Conservation (phyloP, 2,329 filamentous ascomycete genomes). For the Neoscytalidium dimidiatum region DNA sequence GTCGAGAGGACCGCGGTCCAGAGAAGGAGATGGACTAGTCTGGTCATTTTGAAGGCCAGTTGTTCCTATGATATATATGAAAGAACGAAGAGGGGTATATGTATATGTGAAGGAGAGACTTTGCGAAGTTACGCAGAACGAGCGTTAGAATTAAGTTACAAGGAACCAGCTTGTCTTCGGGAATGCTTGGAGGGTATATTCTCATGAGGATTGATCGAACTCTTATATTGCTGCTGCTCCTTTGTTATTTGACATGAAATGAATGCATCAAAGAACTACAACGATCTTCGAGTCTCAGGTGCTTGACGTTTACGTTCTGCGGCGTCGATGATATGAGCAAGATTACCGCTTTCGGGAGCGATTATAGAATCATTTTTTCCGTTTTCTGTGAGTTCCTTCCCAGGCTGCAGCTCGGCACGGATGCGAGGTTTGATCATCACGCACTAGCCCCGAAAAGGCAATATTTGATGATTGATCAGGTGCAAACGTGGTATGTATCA, state of each 20-base stretch:
- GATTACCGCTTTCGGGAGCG: neutral
- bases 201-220: too few species aligned
- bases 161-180: neutral
- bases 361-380: neutral
- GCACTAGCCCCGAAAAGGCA: neutral
- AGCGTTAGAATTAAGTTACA: neutral
- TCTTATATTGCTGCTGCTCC: neutral
- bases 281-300: neutral
- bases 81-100: neutral
- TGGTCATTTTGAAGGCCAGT: too few species aligned
- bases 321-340: neutral
- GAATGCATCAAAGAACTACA: too few species aligned
- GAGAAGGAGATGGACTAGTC: neutral
- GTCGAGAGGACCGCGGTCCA: neutral
- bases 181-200: neutral
- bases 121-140: neutral
- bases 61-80: neutral
- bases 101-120: neutral
- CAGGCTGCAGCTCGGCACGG: neutral
- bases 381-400: neutral
- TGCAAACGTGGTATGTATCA: too few species aligned
- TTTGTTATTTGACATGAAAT: neutral
- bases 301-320: neutral
- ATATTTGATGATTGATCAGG: too few species aligned
- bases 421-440: neutral